Evolutionary conservation across 1,284 basidiomycete species (phyloP).

Genomic region (Austropuccinia psidii): DNA sequence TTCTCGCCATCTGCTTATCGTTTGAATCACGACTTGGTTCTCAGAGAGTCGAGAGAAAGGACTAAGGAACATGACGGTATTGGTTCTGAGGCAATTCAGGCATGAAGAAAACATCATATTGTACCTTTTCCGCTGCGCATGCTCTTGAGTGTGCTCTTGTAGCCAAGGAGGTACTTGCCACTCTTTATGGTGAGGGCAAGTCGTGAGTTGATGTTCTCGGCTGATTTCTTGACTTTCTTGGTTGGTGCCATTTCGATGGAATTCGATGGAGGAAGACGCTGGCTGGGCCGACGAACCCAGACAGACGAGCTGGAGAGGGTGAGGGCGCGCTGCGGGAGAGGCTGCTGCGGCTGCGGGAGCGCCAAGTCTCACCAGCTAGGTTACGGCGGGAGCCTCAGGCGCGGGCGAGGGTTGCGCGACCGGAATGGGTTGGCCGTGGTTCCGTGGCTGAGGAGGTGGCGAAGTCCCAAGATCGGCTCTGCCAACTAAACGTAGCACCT

Average conservation of each 20-base stretch:
- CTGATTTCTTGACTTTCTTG: constrained; percentile 73
- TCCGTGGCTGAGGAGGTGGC: too few species aligned
- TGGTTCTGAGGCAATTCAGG: not conserved
- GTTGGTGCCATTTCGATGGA: constrained; percentile 78
- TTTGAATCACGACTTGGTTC: not conserved
- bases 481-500: too few species aligned
- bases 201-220: constrained; percentile 87
- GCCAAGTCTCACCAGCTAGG: too few species aligned
- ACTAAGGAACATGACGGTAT: not conserved
- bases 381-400: too few species aligned
- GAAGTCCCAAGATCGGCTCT: too few species aligned
- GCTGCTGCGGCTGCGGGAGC: too few species aligned
- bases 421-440: too few species aligned
- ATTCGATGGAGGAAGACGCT: too few species aligned
- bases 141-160: constrained; percentile 96
- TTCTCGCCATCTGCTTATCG: not conserved
- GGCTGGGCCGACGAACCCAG: too few species aligned
- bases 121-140: constrained; percentile 97
- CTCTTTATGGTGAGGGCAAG: constrained; percentile 98
- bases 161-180: constrained; percentile 81
- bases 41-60: not conserved
- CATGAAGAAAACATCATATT: constrained; percentile 48
- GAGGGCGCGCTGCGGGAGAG: too few species aligned
- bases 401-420: too few species aligned
- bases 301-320: too few species aligned